Percentiles rank a stretch among this genome's conserved stretches.
These are phyloP conservation scores for Trichosporon coremiiforme DNA, from an alignment of 1,284 basidiomycete species.

Conservation along the genomic window DNA sequence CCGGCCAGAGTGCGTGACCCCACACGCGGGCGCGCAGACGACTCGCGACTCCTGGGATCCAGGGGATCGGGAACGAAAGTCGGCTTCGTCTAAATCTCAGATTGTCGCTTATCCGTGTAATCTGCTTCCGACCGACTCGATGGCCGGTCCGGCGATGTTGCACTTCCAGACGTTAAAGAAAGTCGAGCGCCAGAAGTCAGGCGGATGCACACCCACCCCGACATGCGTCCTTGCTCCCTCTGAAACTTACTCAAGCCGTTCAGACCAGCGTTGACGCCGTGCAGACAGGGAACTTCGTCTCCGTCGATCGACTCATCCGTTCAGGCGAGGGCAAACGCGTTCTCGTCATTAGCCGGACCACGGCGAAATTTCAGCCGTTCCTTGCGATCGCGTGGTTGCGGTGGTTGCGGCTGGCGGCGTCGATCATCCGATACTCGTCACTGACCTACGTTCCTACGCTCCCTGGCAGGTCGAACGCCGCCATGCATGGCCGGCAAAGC, in stretches of 20 bases:
- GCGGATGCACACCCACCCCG: not conserved
- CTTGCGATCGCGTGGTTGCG: slow-evolving; percentile 3
- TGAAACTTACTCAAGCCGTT: not conserved
- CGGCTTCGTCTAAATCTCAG: slow-evolving; percentile 16
- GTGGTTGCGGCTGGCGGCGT: not conserved
- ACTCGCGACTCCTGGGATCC: not conserved
- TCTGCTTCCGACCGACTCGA: slow-evolving; percentile 13
- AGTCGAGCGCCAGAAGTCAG: not conserved
- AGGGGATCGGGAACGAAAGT: slow-evolving; percentile 10
- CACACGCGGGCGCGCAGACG: not conserved
- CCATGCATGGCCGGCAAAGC: not conserved
- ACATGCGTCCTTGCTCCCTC: not conserved
- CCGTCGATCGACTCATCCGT: not conserved
- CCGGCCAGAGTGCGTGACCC: slow-evolving; percentile 10
- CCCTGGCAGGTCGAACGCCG: slow-evolving; percentile 5
- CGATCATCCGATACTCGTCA: not conserved
- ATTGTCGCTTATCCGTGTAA: slow-evolving; percentile 17
- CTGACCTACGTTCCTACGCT: not conserved
- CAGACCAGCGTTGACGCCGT: not conserved
- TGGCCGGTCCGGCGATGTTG: slow-evolving; percentile 8
- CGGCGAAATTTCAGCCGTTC: slow-evolving; percentile 12
- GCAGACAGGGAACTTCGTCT: not conserved
- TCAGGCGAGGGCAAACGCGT: not conserved
- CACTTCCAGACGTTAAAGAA: not conserved
- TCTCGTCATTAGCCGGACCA: not conserved